Percentiles rank a stretch among this genome's conserved stretches.
phyloP scores from a whole-genome alignment of 116 monocot species.

The Posidonia oceanica region DNA sequence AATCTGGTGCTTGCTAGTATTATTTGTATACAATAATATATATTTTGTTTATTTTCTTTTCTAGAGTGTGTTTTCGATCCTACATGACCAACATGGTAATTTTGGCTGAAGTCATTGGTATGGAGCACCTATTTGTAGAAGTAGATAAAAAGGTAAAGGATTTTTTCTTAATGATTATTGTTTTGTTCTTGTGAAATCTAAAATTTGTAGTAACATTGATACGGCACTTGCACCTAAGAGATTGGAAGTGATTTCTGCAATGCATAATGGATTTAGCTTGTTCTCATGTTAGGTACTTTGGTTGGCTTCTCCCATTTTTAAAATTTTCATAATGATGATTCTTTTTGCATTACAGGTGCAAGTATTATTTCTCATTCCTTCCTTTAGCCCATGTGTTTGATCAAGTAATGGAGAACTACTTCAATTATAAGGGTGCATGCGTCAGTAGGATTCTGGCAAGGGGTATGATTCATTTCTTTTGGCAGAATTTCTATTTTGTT shows the following conservation, averaged over 20 bases:
- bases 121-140: slow-evolving; percentile 51
- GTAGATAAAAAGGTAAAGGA: slow-evolving; percentile 66
- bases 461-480: slow-evolving; percentile 28
- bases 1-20: no score
- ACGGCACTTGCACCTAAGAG: background rate
- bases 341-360: slow-evolving; percentile 12
- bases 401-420: slow-evolving; percentile 83
- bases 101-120: slow-evolving; percentile 8
- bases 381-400: slow-evolving; percentile 91
- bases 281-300: no score
- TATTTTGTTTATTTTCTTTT: no score
- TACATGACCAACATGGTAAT: slow-evolving; percentile 53
- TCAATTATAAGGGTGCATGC: slow-evolving; percentile 85
- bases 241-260: no score
- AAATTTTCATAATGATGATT: no score
- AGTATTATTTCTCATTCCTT: slow-evolving; percentile 83
- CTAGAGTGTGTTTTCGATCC: no score
- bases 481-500: background rate
- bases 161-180: background rate
- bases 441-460: slow-evolving; percentile 85
- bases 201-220: no score
- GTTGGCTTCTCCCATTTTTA: background rate
- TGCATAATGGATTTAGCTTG: no score
- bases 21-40: no score
- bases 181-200: background rate